These are phyloP conservation scores for Eucalyptus cloeziana DNA, from an alignment of 345 rosid genomes.

Conservation along the genomic window DNA sequence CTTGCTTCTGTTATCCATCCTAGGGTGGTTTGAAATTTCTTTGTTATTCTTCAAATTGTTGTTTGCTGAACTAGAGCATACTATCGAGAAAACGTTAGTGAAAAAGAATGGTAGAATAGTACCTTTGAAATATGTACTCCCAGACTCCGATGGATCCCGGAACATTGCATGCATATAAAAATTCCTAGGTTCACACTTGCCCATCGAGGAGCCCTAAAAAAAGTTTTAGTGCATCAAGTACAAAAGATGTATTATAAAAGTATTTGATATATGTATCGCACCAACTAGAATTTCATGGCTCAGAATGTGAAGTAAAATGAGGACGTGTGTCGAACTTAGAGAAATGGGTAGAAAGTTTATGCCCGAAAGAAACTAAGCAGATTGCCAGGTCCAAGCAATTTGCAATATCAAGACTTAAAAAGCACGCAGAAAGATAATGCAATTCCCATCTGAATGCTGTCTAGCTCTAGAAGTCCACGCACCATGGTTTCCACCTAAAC, in stretches of 20 bases:
- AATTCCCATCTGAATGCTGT: not conserved
- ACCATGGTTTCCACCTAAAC: not conserved
- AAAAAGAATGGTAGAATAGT: not conserved
- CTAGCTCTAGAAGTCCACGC: not conserved
- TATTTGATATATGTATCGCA: not conserved
- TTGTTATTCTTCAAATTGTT: not conserved
- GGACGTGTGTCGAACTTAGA: not conserved
- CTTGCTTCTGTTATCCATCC: not conserved
- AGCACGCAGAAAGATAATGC: not conserved
- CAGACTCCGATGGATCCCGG: constrained; percentile 33
- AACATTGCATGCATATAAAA: constrained; percentile 41
- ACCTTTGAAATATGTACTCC: constrained; percentile 46
- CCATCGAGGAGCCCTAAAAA: constrained; percentile 34
- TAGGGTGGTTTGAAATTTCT: not conserved
- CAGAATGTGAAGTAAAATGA: not conserved
- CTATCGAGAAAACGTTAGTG: not conserved
- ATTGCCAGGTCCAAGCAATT: not conserved
- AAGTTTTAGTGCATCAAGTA: not conserved
- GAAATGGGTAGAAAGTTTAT: not conserved
- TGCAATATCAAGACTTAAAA: not conserved
- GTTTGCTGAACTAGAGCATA: not conserved
- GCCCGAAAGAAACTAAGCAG: not conserved
- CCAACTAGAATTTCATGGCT: not conserved
- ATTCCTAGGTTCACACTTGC: constrained; percentile 35
- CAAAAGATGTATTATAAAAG: not conserved